These are phyloP conservation scores for Ogataea methylovora DNA, from an alignment of 805 yeast species.

Conservation along the genomic window DNA sequence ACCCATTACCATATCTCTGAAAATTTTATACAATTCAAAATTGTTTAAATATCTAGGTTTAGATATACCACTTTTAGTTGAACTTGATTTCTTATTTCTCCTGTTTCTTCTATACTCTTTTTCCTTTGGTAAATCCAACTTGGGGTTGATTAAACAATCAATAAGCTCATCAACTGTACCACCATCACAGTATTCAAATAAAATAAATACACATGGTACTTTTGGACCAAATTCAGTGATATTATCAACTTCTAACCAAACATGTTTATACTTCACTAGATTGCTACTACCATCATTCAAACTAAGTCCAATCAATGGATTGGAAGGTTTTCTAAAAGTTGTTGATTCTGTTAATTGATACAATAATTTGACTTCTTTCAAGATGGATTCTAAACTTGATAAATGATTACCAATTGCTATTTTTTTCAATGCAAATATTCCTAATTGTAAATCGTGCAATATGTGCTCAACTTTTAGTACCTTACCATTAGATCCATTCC, in stretches of 20 bases:
- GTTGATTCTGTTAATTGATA: conserved; percentile 37
- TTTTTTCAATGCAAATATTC: conserved; percentile 77
- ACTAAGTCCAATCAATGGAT: conserved; percentile 4
- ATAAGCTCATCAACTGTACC: conserved; percentile 76
- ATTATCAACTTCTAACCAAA: conserved; percentile 73
- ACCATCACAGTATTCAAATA: conserved; percentile 85
- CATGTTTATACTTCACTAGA: conserved; percentile 81
- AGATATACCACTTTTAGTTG: neutral
- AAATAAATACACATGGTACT: conserved; percentile 58
- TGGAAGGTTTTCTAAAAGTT: neutral
- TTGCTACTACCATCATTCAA: conserved; percentile 32
- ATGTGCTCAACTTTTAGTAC: conserved; percentile 80
- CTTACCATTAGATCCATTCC: conserved; percentile 80
- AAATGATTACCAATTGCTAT: conserved; percentile 77
- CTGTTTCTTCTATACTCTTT: conserved; percentile 21
- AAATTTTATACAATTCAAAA: conserved; percentile 59
- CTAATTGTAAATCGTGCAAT: conserved; percentile 63
- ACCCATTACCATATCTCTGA: conserved; percentile 63
- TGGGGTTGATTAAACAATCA: conserved; percentile 27
- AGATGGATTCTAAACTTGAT: conserved; percentile 58
- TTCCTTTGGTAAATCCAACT: conserved; percentile 29
- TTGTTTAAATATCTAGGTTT: conserved; percentile 31
- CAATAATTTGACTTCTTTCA: conserved; percentile 72
- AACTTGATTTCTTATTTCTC: conserved; percentile 6
- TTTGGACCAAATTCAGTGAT: conserved; percentile 46